phyloP scores from a whole-genome alignment of 805 yeast genomes.

The Monosporozyma unispora region DNA sequence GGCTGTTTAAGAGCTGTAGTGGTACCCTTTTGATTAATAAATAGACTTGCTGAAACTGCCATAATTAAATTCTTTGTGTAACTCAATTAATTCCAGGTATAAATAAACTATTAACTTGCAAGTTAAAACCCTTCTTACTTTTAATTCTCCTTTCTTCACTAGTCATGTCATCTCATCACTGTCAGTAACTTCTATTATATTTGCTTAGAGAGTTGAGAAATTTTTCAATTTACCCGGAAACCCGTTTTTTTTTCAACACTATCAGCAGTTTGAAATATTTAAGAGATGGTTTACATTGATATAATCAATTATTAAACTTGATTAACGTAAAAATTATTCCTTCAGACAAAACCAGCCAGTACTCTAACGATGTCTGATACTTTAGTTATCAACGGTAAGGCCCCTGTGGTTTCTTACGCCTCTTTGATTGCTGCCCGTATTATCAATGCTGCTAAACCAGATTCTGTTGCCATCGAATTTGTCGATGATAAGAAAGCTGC shows the following conservation, averaged over 20 bases:
- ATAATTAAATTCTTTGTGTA: conserved; percentile 9
- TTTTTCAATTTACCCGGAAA: conserved; percentile 1
- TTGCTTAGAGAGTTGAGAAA: background rate
- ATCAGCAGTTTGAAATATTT: too few relatives aligned
- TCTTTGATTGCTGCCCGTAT: conserved; percentile 70
- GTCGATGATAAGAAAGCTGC: conserved; percentile 66
- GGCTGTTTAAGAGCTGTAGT: conserved; percentile 77
- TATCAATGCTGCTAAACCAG: conserved; percentile 45
- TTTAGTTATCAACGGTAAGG: conserved; percentile 75
- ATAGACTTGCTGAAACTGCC: conserved; percentile 25
- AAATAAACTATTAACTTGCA: too few relatives aligned
- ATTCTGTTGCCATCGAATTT: conserved; percentile 49
- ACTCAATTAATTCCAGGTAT: too few relatives aligned
- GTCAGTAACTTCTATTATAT: background rate
- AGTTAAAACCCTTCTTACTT: background rate
- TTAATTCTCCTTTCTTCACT: too few relatives aligned
- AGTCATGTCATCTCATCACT: background rate
- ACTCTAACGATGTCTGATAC: conserved; percentile 27
- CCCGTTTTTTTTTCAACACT: too few relatives aligned
- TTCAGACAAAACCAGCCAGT: background rate
- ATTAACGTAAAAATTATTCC: too few relatives aligned
- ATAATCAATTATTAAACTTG: too few relatives aligned
- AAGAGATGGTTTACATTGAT: too few relatives aligned
- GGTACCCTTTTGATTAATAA: conserved; percentile 40
- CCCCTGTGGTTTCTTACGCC: conserved; percentile 73